Conservation (phyloP, 345 rosid species). For the Eucalyptus pumila region DNA sequence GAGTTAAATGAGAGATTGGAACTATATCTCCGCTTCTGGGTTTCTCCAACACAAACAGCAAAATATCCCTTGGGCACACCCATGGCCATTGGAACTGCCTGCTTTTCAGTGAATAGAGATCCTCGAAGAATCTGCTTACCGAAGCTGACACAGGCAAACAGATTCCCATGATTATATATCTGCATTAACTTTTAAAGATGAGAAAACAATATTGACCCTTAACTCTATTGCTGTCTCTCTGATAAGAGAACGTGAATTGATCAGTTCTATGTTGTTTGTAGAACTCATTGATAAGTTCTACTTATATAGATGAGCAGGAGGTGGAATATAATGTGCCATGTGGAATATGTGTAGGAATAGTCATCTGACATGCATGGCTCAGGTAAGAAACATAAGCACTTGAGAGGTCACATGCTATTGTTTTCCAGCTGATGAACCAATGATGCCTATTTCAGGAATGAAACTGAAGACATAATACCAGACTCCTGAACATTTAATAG, state of each 20-base stretch:
- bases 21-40: constrained; percentile 12
- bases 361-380: background rate
- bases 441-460: background rate
- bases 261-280: background rate
- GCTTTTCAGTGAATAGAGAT: background rate
- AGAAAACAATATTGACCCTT: background rate
- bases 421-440: background rate
- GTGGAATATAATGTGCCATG: background rate
- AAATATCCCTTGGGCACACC: constrained; percentile 12
- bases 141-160: background rate
- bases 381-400: background rate
- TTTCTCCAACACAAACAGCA: constrained; percentile 25
- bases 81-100: background rate
- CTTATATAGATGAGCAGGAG: background rate
- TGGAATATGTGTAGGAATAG: background rate
- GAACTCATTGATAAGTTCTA: background rate
- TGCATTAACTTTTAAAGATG: background rate
- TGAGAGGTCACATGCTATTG: background rate
- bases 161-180: background rate
- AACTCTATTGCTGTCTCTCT: background rate
- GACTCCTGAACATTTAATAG: background rate
- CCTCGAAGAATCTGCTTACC: background rate
- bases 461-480: background rate
- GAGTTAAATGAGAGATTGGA: constrained; percentile 15
- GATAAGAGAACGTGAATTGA: background rate